Conservation (phyloP, 2,329 filamentous ascomycete species). For the Diaporthe citriasiana region DNA sequence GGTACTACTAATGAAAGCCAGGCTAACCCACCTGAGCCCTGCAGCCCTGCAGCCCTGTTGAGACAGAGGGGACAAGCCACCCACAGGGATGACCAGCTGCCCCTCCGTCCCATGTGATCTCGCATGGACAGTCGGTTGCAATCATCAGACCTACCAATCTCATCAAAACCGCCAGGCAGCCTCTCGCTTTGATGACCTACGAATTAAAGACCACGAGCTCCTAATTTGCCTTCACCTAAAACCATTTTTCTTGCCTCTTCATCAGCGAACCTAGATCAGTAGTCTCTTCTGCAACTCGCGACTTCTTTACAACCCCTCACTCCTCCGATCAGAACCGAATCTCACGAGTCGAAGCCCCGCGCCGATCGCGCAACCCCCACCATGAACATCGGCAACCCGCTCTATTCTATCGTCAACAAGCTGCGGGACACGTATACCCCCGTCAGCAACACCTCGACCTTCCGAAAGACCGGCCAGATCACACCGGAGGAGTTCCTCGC, state of each 20-base stretch:
- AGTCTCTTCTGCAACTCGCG: neutral
- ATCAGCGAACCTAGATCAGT: neutral
- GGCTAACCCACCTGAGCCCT: neutral
- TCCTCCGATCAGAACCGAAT: neutral
- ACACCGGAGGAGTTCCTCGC: slow-evolving; percentile 97
- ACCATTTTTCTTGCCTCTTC: neutral
- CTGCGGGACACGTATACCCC: slow-evolving; percentile 93
- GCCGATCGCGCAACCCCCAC: slow-evolving; percentile 44
- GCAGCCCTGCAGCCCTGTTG: slow-evolving; percentile 6
- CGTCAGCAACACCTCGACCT: slow-evolving; percentile 90
- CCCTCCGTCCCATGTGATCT: slow-evolving; percentile 38
- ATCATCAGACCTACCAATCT: slow-evolving; percentile 35
- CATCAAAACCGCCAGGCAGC: slow-evolving; percentile 17
- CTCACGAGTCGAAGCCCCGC: slow-evolving; percentile 30
- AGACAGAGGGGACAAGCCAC: slow-evolving; percentile 1
- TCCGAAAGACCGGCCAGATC: slow-evolving; percentile 93
- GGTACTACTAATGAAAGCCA: neutral
- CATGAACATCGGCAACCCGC: slow-evolving; percentile 78
- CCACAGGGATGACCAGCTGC: neutral
- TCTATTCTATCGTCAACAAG: slow-evolving; percentile 92
- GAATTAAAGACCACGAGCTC: neutral
- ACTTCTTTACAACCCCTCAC: neutral
- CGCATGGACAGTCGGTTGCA: neutral
- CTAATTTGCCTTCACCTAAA: slow-evolving; percentile 6
- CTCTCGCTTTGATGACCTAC: slow-evolving; percentile 15